phyloP scores from a whole-genome alignment of 805 yeast genomes.

The Candida xiaguanensis region DNA sequence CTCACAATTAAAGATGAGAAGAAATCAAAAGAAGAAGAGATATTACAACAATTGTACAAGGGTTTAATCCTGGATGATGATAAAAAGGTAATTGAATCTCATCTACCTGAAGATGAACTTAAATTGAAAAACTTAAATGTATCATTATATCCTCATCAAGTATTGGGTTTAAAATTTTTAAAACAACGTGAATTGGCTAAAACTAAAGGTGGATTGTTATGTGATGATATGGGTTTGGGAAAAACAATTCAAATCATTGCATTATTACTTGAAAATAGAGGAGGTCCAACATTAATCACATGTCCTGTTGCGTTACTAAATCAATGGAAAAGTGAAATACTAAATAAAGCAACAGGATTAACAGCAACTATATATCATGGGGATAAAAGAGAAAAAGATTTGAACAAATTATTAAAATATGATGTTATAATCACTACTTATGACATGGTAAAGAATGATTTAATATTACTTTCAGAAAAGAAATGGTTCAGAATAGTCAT shows the following conservation, averaged over 20 bases:
- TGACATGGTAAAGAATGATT: constrained; percentile 78
- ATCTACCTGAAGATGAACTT: not conserved
- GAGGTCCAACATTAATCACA: constrained; percentile 76
- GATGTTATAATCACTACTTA: constrained; percentile 95
- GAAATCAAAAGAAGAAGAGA: too few relatives aligned
- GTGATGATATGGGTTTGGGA: constrained; percentile 96
- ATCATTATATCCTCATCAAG: constrained; percentile 43
- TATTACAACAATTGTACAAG: not conserved
- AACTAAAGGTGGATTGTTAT: not conserved
- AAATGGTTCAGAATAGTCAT: constrained; percentile 81
- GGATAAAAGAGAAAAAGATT: constrained; percentile 72
- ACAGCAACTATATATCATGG: constrained; percentile 61
- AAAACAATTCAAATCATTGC: constrained; percentile 96
- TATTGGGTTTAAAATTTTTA: constrained; percentile 41
- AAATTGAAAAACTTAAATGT: constrained; percentile 21
- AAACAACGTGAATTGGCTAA: constrained; percentile 29
- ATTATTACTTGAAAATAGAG: constrained; percentile 59
- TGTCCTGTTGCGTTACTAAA: constrained; percentile 95
- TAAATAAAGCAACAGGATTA: constrained; percentile 63
- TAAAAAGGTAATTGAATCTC: not conserved
- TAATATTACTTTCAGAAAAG: constrained; percentile 69
- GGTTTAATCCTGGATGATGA: not conserved
- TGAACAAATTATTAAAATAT: constrained; percentile 52
- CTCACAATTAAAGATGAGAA: too few relatives aligned
- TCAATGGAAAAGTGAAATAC: constrained; percentile 90